These are phyloP conservation scores for Backusella australiensis DNA, from an alignment of 192 early-diverging fungal species.

Conservation along the genomic window DNA sequence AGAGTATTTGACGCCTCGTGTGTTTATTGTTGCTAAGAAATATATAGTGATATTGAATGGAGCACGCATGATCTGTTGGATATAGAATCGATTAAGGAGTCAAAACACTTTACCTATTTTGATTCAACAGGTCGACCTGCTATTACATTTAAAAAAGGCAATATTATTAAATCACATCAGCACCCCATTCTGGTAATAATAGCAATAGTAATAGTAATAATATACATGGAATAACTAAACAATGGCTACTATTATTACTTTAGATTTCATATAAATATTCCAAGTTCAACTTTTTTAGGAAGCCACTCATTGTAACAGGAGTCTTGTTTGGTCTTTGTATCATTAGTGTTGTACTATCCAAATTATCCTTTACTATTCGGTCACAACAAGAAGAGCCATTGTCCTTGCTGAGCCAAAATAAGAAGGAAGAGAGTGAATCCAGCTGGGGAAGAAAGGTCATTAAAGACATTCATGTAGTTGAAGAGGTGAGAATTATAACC, in stretches of 20 bases:
- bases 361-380: slow-evolving; percentile 53
- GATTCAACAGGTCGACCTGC: slow-evolving; percentile 86
- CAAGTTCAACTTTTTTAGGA: slow-evolving; percentile 47
- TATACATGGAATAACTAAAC: neutral
- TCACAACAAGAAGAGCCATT: slow-evolving; percentile 10
- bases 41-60: slow-evolving; percentile 63
- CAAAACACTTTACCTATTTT: slow-evolving; percentile 74
- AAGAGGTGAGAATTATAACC: neutral
- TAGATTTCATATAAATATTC: slow-evolving; percentile 57
- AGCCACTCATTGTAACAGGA: slow-evolving; percentile 55
- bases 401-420: neutral
- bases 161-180: slow-evolving; percentile 72
- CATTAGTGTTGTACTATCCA: slow-evolving; percentile 51
- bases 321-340: slow-evolving; percentile 54
- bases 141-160: slow-evolving; percentile 63
- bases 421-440: neutral
- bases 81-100: slow-evolving; percentile 53
- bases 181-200: slow-evolving; percentile 38
- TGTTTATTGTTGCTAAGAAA: neutral
- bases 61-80: slow-evolving; percentile 46
- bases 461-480: neutral
- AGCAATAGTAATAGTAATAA: neutral
- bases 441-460: neutral
- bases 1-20: neutral
- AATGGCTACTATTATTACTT: neutral